Evolutionary conservation across 192 early-diverging fungal species (phyloP).

Genomic region (Entophlyctis luteolus): DNA sequence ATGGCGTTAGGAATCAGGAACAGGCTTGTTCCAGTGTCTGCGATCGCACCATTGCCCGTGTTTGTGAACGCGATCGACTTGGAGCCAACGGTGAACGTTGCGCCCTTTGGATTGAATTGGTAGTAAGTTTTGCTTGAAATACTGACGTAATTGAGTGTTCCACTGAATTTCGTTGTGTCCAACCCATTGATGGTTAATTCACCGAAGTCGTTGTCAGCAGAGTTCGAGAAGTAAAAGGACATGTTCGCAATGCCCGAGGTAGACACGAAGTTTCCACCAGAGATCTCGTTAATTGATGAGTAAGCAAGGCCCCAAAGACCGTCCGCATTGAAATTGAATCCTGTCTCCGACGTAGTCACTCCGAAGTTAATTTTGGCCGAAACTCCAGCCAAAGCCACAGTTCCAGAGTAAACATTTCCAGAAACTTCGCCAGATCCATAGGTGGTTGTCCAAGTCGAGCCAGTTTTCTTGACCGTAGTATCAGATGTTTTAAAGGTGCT

Average conservation of each 20-base stretch:
- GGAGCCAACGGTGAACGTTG: neutral
- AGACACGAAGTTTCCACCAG: neutral
- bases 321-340: slow-evolving; percentile 20
- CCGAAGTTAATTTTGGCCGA: slow-evolving; percentile 15
- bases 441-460: neutral
- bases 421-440: slow-evolving; percentile 30
- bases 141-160: slow-evolving; percentile 41
- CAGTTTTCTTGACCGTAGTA: neutral
- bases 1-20: slow-evolving; percentile 18
- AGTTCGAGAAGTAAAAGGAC: slow-evolving; percentile 46
- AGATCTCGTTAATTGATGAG: slow-evolving; percentile 31
- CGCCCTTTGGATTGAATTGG: slow-evolving; percentile 1
- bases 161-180: slow-evolving; percentile 47
- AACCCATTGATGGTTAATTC: slow-evolving; percentile 53
- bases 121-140: neutral
- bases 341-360: slow-evolving; percentile 9
- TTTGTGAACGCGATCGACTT: neutral
- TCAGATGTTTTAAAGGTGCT: neutral
- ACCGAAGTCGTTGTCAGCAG: slow-evolving; percentile 35
- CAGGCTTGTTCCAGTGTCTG: slow-evolving; percentile 37
- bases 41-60: slow-evolving; percentile 17
- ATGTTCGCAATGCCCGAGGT: slow-evolving; percentile 32
- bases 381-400: slow-evolving; percentile 25
- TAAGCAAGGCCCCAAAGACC: slow-evolving; percentile 42
- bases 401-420: slow-evolving; percentile 24